Evolutionary conservation across 2,329 filamentous ascomycete species (phyloP).

Genomic region (Diplodia corticola): DNA sequence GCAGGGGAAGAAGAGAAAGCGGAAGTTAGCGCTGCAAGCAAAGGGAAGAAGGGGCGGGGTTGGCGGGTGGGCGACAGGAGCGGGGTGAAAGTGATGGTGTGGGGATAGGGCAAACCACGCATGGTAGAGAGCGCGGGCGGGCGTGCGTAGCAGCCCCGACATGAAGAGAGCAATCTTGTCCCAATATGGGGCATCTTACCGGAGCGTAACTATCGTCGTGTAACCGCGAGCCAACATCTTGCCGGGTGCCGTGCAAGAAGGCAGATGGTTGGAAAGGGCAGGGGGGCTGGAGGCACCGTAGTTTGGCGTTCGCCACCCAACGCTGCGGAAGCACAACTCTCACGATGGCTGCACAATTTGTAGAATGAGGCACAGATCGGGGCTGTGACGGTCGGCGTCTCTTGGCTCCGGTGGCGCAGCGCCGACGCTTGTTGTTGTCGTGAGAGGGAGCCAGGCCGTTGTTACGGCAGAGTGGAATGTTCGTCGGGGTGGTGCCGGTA

Average conservation of each 20-base stretch:
- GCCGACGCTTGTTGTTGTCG: neutral
- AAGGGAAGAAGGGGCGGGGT: neutral
- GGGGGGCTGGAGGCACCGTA: no score
- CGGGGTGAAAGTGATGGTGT: no score
- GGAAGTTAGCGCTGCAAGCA: neutral
- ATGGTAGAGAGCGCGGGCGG: neutral
- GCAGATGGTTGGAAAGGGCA: no score
- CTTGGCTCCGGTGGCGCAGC: neutral
- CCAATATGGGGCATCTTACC: neutral
- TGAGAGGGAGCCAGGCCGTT: neutral
- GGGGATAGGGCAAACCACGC: neutral
- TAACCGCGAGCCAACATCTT: neutral
- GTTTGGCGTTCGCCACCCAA: neutral
- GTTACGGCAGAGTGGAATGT: neutral
- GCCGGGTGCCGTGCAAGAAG: neutral
- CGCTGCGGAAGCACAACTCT: neutral
- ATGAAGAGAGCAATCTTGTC: neutral
- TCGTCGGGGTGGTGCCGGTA: neutral
- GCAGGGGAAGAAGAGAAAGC: neutral
- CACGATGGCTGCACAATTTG: neutral
- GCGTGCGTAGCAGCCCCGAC: neutral
- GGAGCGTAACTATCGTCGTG: conserved; percentile 3
- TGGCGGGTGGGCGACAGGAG: neutral
- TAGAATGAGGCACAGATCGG: neutral
- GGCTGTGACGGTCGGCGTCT: neutral